A percentile compares a stretch with the other conserved stretches of the same genome.
Conservation (phyloP, 1,139 yeast genomes). For the Yamadazyma epiphylla region DNA sequence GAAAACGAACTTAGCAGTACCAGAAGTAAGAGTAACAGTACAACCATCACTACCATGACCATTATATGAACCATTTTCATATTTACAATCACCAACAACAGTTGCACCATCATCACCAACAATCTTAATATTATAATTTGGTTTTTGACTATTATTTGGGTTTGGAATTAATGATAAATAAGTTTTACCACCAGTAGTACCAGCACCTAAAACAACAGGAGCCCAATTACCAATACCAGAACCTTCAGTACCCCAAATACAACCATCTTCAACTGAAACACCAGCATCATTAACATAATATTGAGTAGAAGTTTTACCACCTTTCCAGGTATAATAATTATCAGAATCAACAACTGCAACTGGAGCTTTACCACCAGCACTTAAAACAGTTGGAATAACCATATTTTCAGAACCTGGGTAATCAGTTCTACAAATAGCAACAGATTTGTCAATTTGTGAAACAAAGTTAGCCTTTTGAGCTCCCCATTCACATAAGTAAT, state of each 20-base stretch:
- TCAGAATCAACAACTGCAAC: conserved; percentile 65
- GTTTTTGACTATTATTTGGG: conserved; percentile 63
- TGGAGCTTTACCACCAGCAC: conserved; percentile 54
- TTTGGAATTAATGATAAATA: conserved; percentile 78
- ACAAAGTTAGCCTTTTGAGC: conserved; percentile 56
- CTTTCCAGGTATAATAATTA: conserved; percentile 62
- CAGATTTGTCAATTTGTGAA: conserved; percentile 50
- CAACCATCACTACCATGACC: conserved; percentile 79
- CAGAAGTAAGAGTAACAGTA: conserved; percentile 84
- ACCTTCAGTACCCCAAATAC: conserved; percentile 69
- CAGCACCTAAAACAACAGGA: conserved; percentile 76
- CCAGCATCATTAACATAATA: conserved; percentile 83
- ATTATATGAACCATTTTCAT: conserved; percentile 72
- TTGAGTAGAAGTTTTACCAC: conserved; percentile 68
- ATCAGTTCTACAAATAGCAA: conserved; percentile 82
- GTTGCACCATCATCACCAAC: conserved; percentile 60
- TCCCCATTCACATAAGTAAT: conserved; percentile 80
- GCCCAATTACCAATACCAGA: conserved; percentile 82
- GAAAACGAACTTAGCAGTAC: conserved; percentile 73
- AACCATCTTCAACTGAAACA: conserved; percentile 67
- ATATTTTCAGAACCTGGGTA: conserved; percentile 88
- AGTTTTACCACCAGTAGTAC: conserved; percentile 56
- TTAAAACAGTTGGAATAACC: conserved; percentile 74
- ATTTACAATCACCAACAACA: conserved; percentile 74
- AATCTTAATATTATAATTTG: conserved; percentile 68